phyloP scores from a whole-genome alignment of 140 eudicot species.

The Flaveria floridana region DNA sequence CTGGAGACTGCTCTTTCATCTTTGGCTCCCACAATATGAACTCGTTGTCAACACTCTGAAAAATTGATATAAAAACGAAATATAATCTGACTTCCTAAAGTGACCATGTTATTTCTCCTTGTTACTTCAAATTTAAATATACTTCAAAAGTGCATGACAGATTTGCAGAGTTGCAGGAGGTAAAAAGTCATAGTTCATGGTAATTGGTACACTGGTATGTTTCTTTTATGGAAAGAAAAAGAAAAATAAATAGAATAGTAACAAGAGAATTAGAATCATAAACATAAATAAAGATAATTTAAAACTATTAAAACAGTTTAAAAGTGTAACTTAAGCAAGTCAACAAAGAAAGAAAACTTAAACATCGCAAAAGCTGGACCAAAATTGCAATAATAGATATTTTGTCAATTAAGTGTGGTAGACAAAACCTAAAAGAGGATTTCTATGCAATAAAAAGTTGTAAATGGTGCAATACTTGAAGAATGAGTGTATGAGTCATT shows the following conservation, averaged over 20 bases:
- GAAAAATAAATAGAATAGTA: background rate
- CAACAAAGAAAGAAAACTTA: constrained; percentile 3
- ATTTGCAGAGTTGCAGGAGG: background rate
- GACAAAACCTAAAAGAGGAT: background rate
- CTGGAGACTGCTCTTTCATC: constrained; percentile 97
- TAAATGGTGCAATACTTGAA: background rate
- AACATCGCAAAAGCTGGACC: background rate
- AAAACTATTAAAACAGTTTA: background rate
- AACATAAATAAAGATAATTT: background rate
- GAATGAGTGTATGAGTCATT: constrained; percentile 18
- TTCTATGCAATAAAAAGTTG: background rate
- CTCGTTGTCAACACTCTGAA: constrained; percentile 95
- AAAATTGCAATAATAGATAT: background rate
- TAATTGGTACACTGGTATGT: background rate
- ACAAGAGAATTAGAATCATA: constrained; percentile 13
- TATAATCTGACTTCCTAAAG: background rate
- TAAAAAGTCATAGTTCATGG: background rate
- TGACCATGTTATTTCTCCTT: background rate
- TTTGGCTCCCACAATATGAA: constrained; percentile 93
- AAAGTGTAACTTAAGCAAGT: background rate
- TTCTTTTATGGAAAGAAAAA: background rate
- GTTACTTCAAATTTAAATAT: background rate
- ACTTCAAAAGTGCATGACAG: background rate
- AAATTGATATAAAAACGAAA: constrained; percentile 1
- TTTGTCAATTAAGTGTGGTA: background rate